Conservation (phyloP, 2,329 filamentous ascomycete genomes). For the Arachnomyces sp. region DNA sequence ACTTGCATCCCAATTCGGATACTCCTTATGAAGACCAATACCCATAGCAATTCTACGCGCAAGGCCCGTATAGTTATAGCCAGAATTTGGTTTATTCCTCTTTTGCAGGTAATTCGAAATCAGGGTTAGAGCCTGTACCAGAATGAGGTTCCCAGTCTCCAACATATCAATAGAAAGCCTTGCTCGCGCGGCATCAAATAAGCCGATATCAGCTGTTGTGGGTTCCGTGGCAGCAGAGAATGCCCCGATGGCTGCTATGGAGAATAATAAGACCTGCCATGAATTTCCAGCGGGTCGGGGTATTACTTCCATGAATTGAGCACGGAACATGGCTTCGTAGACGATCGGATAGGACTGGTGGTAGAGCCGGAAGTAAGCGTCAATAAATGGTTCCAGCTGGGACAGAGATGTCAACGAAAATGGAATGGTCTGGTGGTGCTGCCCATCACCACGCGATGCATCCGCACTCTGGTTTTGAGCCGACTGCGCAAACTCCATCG, state of each 20-base stretch:
- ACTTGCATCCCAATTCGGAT: constrained; percentile 39
- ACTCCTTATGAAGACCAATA: constrained; percentile 44
- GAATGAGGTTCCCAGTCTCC: constrained; percentile 41
- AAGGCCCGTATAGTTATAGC: constrained; percentile 42
- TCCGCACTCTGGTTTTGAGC: constrained; percentile 21
- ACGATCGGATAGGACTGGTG: constrained; percentile 41
- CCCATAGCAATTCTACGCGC: constrained; percentile 44
- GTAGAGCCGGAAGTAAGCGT: constrained; percentile 41
- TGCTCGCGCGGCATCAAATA: constrained; percentile 39
- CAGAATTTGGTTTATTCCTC: constrained; percentile 43
- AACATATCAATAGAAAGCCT: constrained; percentile 39
- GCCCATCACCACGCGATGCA: constrained; percentile 27
- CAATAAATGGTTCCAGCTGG: constrained; percentile 28
- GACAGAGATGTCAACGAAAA: no score
- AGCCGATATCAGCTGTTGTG: constrained; percentile 38
- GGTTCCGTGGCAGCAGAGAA: constrained; percentile 35
- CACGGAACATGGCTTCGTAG: constrained; percentile 40
- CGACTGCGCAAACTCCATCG: constrained; percentile 16
- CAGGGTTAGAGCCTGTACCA: constrained; percentile 41
- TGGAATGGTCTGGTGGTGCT: constrained; percentile 30
- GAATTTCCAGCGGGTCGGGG: constrained; percentile 33
- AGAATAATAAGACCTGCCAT: constrained; percentile 40
- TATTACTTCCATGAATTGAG: constrained; percentile 39
- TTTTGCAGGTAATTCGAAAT: constrained; percentile 45
- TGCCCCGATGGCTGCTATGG: constrained; percentile 38